These are phyloP conservation scores for Trichoderma semiorbis DNA, from an alignment of 2,329 filamentous ascomycete species.

Conservation along the genomic window DNA sequence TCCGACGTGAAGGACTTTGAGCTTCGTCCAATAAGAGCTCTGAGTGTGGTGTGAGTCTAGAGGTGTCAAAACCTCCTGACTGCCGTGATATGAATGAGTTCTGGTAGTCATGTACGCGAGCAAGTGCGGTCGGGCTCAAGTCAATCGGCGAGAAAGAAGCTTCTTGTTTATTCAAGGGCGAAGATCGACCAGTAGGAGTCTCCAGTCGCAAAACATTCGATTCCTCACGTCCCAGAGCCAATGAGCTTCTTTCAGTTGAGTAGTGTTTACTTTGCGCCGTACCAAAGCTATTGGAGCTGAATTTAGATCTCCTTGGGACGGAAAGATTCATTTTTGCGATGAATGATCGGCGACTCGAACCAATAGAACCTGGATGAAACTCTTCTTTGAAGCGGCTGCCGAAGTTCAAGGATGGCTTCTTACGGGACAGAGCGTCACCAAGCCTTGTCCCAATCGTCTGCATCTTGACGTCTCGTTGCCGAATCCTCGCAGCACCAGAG, in stretches of 20 bases:
- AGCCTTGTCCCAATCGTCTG: constrained; percentile 41
- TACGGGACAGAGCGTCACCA: constrained; percentile 31
- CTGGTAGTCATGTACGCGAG: neutral
- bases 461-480: constrained; percentile 38
- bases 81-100: neutral
- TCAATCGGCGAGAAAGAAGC: neutral
- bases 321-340: constrained; percentile 36
- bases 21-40: constrained; percentile 2
- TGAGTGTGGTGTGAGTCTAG: constrained; percentile 2
- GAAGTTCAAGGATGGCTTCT: constrained; percentile 29
- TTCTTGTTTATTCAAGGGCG: neutral
- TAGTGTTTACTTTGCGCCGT: neutral
- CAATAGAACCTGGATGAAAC: constrained; percentile 23
- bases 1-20: neutral
- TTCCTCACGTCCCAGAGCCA: neutral
- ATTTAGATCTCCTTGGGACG: constrained; percentile 31
- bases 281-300: constrained; percentile 15
- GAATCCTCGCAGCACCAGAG: constrained; percentile 39
- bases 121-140: neutral
- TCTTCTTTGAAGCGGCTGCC: constrained; percentile 43
- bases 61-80: neutral
- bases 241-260: neutral
- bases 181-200: neutral
- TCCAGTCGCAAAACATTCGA: neutral
- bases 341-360: constrained; percentile 28